phyloP scores from a whole-genome alignment of 495 filamentous ascomycete genomes.

The Staphylotrichum longicolle region DNA sequence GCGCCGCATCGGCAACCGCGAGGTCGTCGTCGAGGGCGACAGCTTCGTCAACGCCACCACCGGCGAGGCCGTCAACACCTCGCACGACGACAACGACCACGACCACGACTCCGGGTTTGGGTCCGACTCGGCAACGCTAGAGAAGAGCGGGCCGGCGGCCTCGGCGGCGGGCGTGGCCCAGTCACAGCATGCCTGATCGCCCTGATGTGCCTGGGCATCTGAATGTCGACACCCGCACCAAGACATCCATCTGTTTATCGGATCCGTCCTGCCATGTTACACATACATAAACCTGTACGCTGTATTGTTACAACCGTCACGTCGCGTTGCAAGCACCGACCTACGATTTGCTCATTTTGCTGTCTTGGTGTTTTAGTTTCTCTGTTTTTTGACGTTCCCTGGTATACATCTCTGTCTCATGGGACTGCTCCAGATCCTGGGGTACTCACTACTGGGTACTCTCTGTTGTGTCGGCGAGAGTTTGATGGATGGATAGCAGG shows the following conservation, averaged over 20 bases:
- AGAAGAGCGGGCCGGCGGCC: not conserved
- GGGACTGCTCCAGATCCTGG: not conserved
- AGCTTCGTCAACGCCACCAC: constrained; percentile 37
- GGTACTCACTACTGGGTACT: not conserved
- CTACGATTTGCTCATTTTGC: not conserved
- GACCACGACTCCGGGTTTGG: not conserved
- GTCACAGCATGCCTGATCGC: not conserved
- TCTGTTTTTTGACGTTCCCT: not conserved
- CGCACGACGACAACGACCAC: not conserved
- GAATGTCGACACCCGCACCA: not conserved
- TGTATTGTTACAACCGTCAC: constrained; percentile 12
- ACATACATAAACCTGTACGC: constrained; percentile 6
- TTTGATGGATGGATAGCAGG: constrained; percentile 7
- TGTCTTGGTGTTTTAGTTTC: constrained; percentile 10
- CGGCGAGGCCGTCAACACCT: constrained; percentile 24
- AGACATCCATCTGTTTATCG: no score
- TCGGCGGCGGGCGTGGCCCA: not conserved
- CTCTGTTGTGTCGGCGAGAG: not conserved
- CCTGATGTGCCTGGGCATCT: no score
- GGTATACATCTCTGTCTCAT: not conserved
- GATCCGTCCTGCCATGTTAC: not conserved
- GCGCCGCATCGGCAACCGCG: constrained; percentile 39
- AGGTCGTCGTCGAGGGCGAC: constrained; percentile 42
- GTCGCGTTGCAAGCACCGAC: not conserved
- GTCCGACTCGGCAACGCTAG: not conserved